Evolutionary conservation across 163 green algal species (phyloP).

Genomic region (Picocystis sp.): DNA sequence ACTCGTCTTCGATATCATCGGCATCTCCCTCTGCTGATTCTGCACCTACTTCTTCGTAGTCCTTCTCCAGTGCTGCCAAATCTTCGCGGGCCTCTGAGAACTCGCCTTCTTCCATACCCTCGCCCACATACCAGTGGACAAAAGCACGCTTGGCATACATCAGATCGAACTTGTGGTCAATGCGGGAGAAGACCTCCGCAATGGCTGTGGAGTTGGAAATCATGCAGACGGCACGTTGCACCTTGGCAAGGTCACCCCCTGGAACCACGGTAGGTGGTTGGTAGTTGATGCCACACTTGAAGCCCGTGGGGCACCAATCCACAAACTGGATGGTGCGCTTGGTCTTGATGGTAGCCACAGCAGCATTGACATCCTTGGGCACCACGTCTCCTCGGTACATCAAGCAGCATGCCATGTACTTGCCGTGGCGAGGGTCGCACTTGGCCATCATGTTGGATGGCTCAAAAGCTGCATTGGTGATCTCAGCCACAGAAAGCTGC

Average conservation of each 20-base stretch:
- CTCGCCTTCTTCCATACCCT: conserved; percentile 7
- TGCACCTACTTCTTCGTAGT: conserved; percentile 5
- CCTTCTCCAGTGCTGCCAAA: conserved; percentile 5
- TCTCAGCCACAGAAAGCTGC: conserved; percentile 5
- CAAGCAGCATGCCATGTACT: conserved; percentile 99
- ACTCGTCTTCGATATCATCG: background rate
- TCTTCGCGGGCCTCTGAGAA: conserved; percentile 6
- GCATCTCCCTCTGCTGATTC: conserved; percentile 4
- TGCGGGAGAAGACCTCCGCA: conserved; percentile 4
- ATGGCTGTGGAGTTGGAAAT: conserved; percentile 7
- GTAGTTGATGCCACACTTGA: conserved; percentile 95
- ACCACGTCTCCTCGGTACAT: conserved; percentile 99
- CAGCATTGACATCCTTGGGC: conserved; percentile 92
- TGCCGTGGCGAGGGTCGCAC: conserved; percentile 93
- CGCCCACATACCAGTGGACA: conserved; percentile 5
- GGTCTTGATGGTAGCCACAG: conserved; percentile 21
- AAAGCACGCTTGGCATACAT: conserved; percentile 6
- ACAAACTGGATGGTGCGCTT: conserved; percentile 7
- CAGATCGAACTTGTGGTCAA: conserved; percentile 8
- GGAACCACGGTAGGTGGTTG: conserved; percentile 54
- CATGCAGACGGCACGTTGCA: conserved; percentile 4
- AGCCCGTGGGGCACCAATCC: conserved; percentile 40
- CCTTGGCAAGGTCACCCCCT: conserved; percentile 5
- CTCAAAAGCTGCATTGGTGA: conserved; percentile 85
- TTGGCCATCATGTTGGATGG: conserved; percentile 97